Evolutionary conservation across 176 grass and related monocot genomes (phyloP), one percentile per base, ranked within the genome.

Genomic region (Olyra latifolia): DNA sequence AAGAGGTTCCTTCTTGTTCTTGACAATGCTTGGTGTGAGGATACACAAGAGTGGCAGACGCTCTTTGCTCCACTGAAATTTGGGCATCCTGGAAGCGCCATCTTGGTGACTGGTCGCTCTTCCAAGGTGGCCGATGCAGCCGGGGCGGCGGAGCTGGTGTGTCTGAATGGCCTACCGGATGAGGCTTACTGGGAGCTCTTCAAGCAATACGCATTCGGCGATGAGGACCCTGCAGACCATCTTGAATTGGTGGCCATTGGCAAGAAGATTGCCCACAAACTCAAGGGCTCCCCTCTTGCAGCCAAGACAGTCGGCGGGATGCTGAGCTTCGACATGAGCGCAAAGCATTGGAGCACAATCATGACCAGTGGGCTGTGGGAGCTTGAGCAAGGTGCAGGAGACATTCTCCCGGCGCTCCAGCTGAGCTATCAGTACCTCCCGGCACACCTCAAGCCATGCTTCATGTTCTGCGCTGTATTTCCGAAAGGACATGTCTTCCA

Each of bases 21-120:
- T 69, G 85, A 87, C 38, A 71, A 87, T 87, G 85, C 64, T 11
- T 87, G 85, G 85, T 82, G 71, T 27, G 77, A 81, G 52, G 63
- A 44, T 25, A 65, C 38, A 16, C 0, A 6, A 2, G 69, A 81
- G 45, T 82, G 80, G 80, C 28, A 82, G 35, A 74, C 30, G 9
- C 56, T 87, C 39, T 0, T 56, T 2, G 71, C 58, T 1, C 70
- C 85, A 6, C 72, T 87, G 46, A 69, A 57, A 8, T 17, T 38
- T 52, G 82, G 59, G 20, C 43, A 55, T 43, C 50, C 56, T 27
- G 82, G 62, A 63, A 85, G 82, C 38, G 64, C 27, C 45, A 85
- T 85, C 7, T 71, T 85, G 47, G 45, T 85, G 32, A 85, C 82
- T 14, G 19, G 73, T 55, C 71, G 82, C 40, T 68, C 62, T 56